Evolutionary conservation across 2,329 filamentous ascomycete species (phyloP).

Genomic region (Botrytis porri): DNA sequence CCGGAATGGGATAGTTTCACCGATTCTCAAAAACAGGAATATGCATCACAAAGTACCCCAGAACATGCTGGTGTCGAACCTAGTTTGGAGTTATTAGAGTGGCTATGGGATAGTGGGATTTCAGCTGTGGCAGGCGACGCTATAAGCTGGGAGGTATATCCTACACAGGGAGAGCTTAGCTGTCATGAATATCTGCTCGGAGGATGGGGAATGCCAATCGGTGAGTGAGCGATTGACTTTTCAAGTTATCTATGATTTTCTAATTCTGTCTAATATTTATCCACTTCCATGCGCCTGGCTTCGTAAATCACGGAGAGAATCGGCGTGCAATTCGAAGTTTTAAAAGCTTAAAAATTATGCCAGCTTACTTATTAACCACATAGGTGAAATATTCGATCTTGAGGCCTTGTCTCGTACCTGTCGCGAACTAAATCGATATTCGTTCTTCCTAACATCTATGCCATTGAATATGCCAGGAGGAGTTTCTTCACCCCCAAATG

Average conservation of each 20-base stretch:
- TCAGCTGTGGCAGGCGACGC: conserved; percentile 10
- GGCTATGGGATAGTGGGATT: conserved; percentile 12
- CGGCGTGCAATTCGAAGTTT: no score
- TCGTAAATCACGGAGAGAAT: background rate
- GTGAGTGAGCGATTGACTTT: conserved; percentile 13
- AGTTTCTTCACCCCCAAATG: conserved; percentile 32
- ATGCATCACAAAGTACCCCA: background rate
- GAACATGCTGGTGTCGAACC: conserved; percentile 15
- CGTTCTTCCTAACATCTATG: conserved; percentile 59
- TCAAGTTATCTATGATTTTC: background rate
- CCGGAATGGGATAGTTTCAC: conserved; percentile 36
- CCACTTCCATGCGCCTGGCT: background rate
- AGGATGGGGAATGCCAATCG: conserved; percentile 27
- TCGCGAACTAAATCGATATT: conserved; percentile 51
- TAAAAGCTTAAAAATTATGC: background rate
- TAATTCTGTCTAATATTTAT: background rate
- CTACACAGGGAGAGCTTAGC: background rate
- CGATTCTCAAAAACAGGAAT: conserved; percentile 3
- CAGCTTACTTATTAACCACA: background rate
- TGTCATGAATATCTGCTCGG: conserved; percentile 15
- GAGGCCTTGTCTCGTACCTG: conserved; percentile 44
- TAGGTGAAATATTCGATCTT: conserved; percentile 40
- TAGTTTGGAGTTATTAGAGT: conserved; percentile 9
- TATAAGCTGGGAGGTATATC: conserved; percentile 14
- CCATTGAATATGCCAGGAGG: conserved; percentile 49